Evolutionary conservation across 2,329 filamentous ascomycete species (phyloP), one percentile per base, ranked within the genome.

Genomic region (Rhinocladiella mackenziei): DNA sequence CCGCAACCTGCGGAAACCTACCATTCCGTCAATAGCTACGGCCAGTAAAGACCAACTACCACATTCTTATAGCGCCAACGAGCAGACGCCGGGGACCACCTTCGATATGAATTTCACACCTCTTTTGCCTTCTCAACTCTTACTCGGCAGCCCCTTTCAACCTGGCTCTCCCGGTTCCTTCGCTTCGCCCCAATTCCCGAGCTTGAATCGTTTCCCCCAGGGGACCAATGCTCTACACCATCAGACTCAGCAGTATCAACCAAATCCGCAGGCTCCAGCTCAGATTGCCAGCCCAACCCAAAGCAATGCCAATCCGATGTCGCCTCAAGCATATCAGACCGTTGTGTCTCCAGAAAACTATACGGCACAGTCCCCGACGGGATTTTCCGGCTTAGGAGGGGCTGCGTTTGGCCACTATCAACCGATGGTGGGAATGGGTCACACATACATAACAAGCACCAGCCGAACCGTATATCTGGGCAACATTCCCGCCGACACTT

Each of bases 81-180:
- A 94, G 54, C 76, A 84, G 56, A 91, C 86, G 17, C 89, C 92
- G 11, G 89, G 86, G 31, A 91, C 88, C 39, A 88, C 79, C 31
- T 94, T 89, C 62, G 92, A 97, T 62, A 96, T 97, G 91, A 92
- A 97, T 70, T 97, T 96, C 68, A 96, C 92, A 8, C 91, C 92
- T 54, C 77, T 98, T 55, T 80, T 98, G 26, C 92, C 92, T 25
- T 97, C 91, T 23, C 88, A 96, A 69, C 75, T 98, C 58, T 80
- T 98, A 18, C 83, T 97, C 38, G 92, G 92, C 35, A 96, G 89
- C 67, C 92, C 92, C 13, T 97, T 97, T 70, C 92, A 97, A 69
- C 89, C 92, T 10, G 92, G 89, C 30, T 95, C 87, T 4, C 91
- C 91, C 3, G 86, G 84, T 23, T 83, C 86, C 26, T 97, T 96